A percentile compares a stretch with the other conserved stretches of the same genome.
Evolutionary conservation across 106 monocot species (phyloP).

Genomic region (Triglochin maritima): DNA sequence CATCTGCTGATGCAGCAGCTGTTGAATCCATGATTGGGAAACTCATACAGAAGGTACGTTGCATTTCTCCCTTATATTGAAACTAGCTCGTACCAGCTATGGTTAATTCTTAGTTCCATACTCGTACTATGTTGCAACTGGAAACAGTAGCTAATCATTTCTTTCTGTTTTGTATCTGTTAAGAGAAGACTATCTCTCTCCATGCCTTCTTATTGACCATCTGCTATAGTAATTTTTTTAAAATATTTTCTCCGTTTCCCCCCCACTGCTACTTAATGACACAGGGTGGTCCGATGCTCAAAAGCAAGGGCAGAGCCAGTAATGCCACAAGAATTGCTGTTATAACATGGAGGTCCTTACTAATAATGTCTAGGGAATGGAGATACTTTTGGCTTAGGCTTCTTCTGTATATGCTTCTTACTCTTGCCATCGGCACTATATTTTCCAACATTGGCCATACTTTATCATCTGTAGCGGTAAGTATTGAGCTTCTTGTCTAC

Average conservation of each 20-base stretch:
- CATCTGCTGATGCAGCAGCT: constrained; percentile 63
- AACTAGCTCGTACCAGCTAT: too few species aligned
- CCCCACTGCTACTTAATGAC: constrained; percentile 5
- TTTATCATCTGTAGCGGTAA: constrained; percentile 88
- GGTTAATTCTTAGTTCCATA: too few species aligned
- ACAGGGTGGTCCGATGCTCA: constrained; percentile 80
- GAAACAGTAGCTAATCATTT: too few species aligned
- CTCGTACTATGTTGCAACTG: too few species aligned
- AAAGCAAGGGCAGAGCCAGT: constrained; percentile 66
- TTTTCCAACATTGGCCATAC: constrained; percentile 77
- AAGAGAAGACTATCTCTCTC: background rate
- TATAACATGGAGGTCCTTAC: constrained; percentile 78
- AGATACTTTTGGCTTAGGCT: constrained; percentile 87
- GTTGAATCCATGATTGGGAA: constrained; percentile 69
- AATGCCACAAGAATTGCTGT: constrained; percentile 53
- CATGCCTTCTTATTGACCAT: background rate
- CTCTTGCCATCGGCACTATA: constrained; percentile 69
- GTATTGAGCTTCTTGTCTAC: background rate
- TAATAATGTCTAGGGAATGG: constrained; percentile 93
- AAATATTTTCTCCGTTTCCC: too few species aligned
- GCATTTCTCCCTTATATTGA: too few species aligned
- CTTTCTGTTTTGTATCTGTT: too few species aligned
- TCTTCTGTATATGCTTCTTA: constrained; percentile 52
- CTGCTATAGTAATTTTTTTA: too few species aligned
- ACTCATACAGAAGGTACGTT: constrained; percentile 69